phyloP scores from a whole-genome alignment of 2,329 filamentous ascomycete genomes.

The Exophiala xenobiotica region DNA sequence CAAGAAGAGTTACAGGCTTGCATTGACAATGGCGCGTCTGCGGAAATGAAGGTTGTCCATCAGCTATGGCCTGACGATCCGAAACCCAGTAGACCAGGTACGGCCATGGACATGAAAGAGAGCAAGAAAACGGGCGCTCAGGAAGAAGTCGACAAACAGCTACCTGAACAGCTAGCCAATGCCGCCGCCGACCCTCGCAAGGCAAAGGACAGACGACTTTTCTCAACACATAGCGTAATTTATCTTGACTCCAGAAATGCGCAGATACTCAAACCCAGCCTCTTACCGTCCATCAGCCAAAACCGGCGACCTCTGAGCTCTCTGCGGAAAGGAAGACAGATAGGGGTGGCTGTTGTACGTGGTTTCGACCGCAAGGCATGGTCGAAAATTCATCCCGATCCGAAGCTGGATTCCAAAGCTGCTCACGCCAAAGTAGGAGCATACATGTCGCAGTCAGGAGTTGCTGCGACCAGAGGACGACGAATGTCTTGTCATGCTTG shows the following conservation, averaged over 20 bases:
- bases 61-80: constrained; percentile 67
- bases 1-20: constrained; percentile 86
- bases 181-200: constrained; percentile 25
- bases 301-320: constrained; percentile 77
- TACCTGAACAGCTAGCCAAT: constrained; percentile 22
- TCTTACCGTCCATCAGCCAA: constrained; percentile 82
- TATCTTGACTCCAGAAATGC: constrained; percentile 77
- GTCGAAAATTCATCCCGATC: constrained; percentile 67
- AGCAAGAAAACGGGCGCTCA: constrained; percentile 29
- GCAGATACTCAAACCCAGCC: constrained; percentile 80
- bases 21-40: constrained; percentile 80
- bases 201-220: constrained; percentile 46
- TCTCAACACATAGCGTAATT: constrained; percentile 76
- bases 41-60: constrained; percentile 88
- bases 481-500: constrained; percentile 56
- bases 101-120: constrained; percentile 40
- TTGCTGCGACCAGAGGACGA: constrained; percentile 26
- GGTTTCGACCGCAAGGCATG: constrained; percentile 80
- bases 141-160: constrained; percentile 7
- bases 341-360: constrained; percentile 84
- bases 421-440: constrained; percentile 39
- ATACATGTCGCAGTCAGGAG: constrained; percentile 30
- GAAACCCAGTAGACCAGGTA: constrained; percentile 37
- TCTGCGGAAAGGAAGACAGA: constrained; percentile 76
- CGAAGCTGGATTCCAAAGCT: constrained; percentile 41